phyloP scores from a whole-genome alignment of 2,329 filamentous ascomycete genomes.

The Pestalotiopsis sp. region DNA sequence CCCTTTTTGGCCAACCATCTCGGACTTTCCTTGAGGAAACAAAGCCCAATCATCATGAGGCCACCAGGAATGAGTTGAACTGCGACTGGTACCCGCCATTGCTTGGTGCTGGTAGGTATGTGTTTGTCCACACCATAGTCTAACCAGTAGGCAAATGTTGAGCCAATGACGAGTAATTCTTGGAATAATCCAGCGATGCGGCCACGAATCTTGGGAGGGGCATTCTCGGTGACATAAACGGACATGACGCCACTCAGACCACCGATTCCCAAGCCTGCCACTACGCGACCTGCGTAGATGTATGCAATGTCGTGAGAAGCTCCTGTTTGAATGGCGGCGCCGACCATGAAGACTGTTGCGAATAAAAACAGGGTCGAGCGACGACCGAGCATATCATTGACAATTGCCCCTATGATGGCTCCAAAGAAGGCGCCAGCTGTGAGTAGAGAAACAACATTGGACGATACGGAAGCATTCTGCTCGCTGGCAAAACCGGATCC shows the following conservation, averaged over 20 bases:
- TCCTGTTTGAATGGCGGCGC: constrained; percentile 66
- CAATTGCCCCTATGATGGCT: constrained; percentile 52
- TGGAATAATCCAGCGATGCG: constrained; percentile 49
- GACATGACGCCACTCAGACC: constrained; percentile 44
- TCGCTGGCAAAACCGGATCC: constrained; percentile 9
- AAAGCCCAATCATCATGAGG: constrained; percentile 29
- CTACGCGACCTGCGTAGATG: constrained; percentile 49
- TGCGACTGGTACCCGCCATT: constrained; percentile 31
- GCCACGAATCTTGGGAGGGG: constrained; percentile 47
- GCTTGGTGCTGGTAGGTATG: constrained; percentile 24
- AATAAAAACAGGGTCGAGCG: constrained; percentile 10
- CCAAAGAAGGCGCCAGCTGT: constrained; percentile 67
- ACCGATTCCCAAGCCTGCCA: constrained; percentile 46
- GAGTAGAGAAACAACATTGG: constrained; percentile 63
- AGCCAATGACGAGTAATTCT: constrained; percentile 45
- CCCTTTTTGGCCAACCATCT: constrained; percentile 28
- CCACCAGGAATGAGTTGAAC: constrained; percentile 28
- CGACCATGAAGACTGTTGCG: constrained; percentile 53
- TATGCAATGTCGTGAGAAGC: constrained; percentile 61
- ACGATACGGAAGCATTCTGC: neutral
- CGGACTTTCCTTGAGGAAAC: constrained; percentile 26
- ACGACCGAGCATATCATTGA: constrained; percentile 59
- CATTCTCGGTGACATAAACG: constrained; percentile 34
- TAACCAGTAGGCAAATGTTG: constrained; percentile 29
- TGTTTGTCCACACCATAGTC: constrained; percentile 36